A percentile compares a stretch with the other conserved stretches of the same genome.
Conservation (phyloP, 306 rosid genomes). For the Clitoria ternatea region DNA sequence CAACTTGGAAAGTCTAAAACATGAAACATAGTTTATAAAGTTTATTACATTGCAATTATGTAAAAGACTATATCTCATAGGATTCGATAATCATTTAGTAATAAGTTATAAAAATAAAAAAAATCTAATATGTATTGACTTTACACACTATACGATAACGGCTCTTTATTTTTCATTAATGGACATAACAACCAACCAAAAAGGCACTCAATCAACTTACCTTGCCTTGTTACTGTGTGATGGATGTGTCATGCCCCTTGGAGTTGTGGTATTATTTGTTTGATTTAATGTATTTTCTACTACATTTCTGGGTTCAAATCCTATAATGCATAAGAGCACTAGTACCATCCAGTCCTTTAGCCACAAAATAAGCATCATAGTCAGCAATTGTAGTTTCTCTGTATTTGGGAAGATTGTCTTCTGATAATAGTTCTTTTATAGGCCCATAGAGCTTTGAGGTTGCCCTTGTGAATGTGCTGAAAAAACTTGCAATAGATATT, state of each 20-base stretch:
- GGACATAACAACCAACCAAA: too few relatives aligned
- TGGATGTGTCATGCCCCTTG: neutral
- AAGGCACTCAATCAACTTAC: too few relatives aligned
- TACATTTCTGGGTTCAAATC: neutral
- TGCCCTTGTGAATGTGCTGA: neutral
- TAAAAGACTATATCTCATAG: too few relatives aligned
- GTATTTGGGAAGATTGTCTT: conserved; percentile 47
- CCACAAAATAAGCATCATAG: neutral
- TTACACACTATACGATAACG: too few relatives aligned
- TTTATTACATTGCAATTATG: too few relatives aligned
- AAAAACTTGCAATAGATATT: conserved; percentile 32
- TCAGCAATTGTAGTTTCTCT: conserved; percentile 33
- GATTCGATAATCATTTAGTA: too few relatives aligned
- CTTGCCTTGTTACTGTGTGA: neutral
- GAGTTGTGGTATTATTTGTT: neutral
- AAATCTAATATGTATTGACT: too few relatives aligned
- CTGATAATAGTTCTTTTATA: conserved; percentile 45
- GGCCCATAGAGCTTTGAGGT: conserved; percentile 34
- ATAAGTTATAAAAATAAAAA: too few relatives aligned
- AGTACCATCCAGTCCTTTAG: conserved; percentile 20
- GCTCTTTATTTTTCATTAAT: too few relatives aligned
- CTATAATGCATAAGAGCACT: neutral
- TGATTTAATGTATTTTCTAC: neutral
- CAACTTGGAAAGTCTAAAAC: too few relatives aligned
- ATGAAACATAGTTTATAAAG: too few relatives aligned